Base-by-base conservation (phyloP, 1,139 yeast genomes). In the Blastobotrys indianensis region DNA sequence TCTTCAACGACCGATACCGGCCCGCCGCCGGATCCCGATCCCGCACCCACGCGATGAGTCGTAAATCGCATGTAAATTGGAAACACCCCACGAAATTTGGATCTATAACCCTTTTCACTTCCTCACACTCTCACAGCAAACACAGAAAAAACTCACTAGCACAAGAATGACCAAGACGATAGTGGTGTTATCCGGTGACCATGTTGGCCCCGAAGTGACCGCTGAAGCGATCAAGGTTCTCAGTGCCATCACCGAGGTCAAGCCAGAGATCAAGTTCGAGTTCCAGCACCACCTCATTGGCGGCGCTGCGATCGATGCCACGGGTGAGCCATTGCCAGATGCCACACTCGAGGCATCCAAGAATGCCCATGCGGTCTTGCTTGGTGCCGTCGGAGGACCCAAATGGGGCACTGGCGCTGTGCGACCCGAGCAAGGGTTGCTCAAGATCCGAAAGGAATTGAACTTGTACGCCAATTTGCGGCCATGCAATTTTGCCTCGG, bases 341-440 rank as follows among this genome's bases (percentile, higher is more conserved):
- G 94, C 75, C 46, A 76, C 97, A 2, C 75, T 92, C 44, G 85
- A 73, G 42, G 87, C 95, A n/a, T 79, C 97, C 41, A 88, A 85
- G 68, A 69, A 70, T 39, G 84, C 97, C 1, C 95, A 92, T 64
- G 98, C 98, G 32, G 95, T 92, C 15, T 72, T 92, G 53, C 75
- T 92, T 49, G 98, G 98, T 54, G 97, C 98, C 4, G 98, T 92
- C 25, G 98, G 98, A 54, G 98, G 98, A 28, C 98, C 98, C 51
- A 92, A 92, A 69, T 92, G 98, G 98, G 94, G 94, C 32, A 85
- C 97, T 32, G 97, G 70, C 40, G 61, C 76, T 12, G 97, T 92
- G 42, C 82, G 98, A 70, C 98, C 98, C 42, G 98, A 92, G 68
- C 97, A 87, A 69, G 98, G 98, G 51, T 76, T 92, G 58, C 76